Percentiles rank a stretch among this genome's conserved stretches.
phyloP scores from a whole-genome alignment of 2,329 filamentous ascomycete species.

The Aspergillus sp. region DNA sequence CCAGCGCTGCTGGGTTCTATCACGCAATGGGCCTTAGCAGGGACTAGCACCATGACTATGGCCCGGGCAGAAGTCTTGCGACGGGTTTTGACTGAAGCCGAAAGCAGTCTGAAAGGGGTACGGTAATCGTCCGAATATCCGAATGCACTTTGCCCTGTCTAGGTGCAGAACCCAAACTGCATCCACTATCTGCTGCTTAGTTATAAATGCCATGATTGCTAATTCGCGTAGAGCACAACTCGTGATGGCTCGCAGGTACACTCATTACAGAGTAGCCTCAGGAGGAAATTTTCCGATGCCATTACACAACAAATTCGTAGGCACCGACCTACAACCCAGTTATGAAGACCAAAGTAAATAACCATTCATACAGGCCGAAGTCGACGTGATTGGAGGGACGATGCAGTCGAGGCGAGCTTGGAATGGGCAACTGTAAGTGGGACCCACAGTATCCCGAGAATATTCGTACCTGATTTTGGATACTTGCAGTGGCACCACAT shows the following conservation, averaged over 20 bases:
- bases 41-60: constrained; percentile 13
- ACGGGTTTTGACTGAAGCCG: constrained; percentile 10
- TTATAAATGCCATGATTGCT: neutral
- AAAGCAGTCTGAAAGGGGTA: constrained; percentile 15
- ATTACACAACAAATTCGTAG: constrained; percentile 11
- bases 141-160: too few relatives aligned
- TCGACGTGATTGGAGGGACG: constrained; percentile 9
- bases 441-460: neutral
- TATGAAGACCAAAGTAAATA: neutral
- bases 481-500: constrained; percentile 13
- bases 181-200: neutral
- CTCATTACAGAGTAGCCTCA: neutral
- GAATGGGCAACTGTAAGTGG: constrained; percentile 17
- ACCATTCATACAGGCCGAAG: neutral
- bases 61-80: constrained; percentile 19
- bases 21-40: constrained; percentile 19
- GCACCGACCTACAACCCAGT: neutral
- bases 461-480: neutral
- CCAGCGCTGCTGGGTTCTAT: constrained; percentile 23
- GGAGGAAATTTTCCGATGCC: constrained; percentile 1
- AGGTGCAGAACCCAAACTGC: too few relatives aligned
- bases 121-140: neutral
- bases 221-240: constrained; percentile 3
- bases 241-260: neutral
- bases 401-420: constrained; percentile 11